phyloP scores from a whole-genome alignment of 495 filamentous ascomycete species.

The Penicillium manginii region DNA sequence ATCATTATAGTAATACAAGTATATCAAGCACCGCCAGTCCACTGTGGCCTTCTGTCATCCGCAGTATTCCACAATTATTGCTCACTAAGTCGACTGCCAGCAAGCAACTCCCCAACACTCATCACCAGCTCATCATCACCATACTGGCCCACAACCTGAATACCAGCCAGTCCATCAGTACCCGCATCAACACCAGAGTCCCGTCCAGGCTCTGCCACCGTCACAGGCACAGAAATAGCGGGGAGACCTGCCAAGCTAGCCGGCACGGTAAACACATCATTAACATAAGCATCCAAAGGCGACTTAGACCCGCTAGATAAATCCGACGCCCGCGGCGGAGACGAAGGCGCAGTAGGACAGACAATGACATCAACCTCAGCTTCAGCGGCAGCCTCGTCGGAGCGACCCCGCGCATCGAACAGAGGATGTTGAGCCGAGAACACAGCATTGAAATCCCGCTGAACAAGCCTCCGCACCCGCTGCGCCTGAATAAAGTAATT shows the following conservation, averaged over 20 bases:
- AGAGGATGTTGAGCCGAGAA: constrained; percentile 74
- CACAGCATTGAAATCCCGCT: constrained; percentile 79
- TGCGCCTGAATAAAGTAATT: constrained; percentile 98
- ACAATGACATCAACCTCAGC: constrained; percentile 80
- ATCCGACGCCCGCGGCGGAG: constrained; percentile 67
- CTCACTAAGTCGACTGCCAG: constrained; percentile 23
- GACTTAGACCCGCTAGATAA: constrained; percentile 42
- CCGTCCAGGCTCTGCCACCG: constrained; percentile 7
- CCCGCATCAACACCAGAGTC: constrained; percentile 25
- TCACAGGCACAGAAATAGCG: constrained; percentile 81
- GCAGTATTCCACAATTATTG: neutral
- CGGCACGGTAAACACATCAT: constrained; percentile 94
- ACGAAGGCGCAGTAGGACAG: constrained; percentile 83
- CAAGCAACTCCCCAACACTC: constrained; percentile 43
- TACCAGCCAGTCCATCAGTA: constrained; percentile 57
- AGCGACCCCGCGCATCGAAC: constrained; percentile 21
- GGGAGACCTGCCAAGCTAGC: constrained; percentile 92
- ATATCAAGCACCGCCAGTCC: neutral
- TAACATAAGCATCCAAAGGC: constrained; percentile 71
- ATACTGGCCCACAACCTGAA: constrained; percentile 92
- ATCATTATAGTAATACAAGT: constrained; percentile 21
- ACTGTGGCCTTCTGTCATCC: too few species aligned
- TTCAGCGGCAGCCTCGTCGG: constrained; percentile 7
- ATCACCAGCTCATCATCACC: constrained; percentile 73
- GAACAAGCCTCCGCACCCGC: constrained; percentile 79